Percentiles rank a stretch among this genome's conserved stretches.
Evolutionary conservation across 2,329 filamentous ascomycete species (phyloP).

Genomic region (Simplicillium aogashimaense): DNA sequence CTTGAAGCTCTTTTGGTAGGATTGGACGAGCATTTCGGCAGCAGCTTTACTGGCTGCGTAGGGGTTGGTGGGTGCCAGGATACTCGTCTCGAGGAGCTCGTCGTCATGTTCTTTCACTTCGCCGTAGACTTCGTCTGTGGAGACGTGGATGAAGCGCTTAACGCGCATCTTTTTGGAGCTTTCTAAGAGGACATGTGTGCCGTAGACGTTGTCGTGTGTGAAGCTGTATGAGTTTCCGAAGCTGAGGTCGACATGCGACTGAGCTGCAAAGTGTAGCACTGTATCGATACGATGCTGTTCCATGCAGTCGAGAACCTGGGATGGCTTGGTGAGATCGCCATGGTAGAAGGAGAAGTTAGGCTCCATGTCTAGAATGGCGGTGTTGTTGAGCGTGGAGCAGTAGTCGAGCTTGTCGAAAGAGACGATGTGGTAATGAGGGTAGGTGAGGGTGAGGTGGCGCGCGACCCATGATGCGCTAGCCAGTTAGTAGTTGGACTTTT

Average conservation of each 20-base stretch:
- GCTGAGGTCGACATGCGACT: constrained; percentile 73
- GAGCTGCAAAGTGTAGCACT: constrained; percentile 77
- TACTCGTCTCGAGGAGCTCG: constrained; percentile 62
- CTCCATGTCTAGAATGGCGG: constrained; percentile 53
- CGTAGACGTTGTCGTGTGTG: constrained; percentile 72
- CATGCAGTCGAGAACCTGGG: constrained; percentile 61
- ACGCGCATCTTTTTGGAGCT: constrained; percentile 63
- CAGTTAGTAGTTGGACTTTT: background rate
- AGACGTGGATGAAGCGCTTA: constrained; percentile 69
- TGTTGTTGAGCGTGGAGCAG: constrained; percentile 73
- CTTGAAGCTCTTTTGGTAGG: constrained; percentile 77
- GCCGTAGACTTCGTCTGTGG: constrained; percentile 79
- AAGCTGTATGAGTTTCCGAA: constrained; percentile 78
- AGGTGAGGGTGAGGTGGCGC: constrained; percentile 65
- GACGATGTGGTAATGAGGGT: constrained; percentile 67
- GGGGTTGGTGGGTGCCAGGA: constrained; percentile 71
- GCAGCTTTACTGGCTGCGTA: constrained; percentile 75
- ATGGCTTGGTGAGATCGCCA: constrained; percentile 65
- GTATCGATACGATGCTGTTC: constrained; percentile 66
- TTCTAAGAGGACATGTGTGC: constrained; percentile 75
- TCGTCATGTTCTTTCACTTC: constrained; percentile 65
- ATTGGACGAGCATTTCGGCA: constrained; percentile 77
- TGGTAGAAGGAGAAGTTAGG: constrained; percentile 72
- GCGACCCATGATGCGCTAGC: constrained; percentile 72
- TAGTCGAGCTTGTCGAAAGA: constrained; percentile 83